Evolutionary conservation across 164 flowering plant species (phyloP), one percentile per base, ranked within the genome.

Genomic region (Berberis thunbergii): DNA sequence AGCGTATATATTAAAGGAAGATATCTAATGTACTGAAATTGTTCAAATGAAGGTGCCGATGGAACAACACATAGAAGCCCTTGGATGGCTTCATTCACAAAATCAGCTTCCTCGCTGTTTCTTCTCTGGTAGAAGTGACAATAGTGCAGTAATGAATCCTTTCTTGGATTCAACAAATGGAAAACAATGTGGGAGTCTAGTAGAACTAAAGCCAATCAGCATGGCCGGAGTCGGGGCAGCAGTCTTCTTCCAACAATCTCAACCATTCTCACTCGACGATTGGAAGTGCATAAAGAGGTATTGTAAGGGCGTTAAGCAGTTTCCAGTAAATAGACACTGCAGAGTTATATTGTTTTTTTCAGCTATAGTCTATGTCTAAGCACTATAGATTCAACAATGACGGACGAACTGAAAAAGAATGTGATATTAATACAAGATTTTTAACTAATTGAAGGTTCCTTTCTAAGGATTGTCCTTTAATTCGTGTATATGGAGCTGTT

Each of bases 401-500:
- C 0, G 26, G 26, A 26, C 43, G 6, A 4, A 54, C 39, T 26
- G 26, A 26, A 26, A 26, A 26, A 26, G 26, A 26, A 26, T 26
- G 26, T 26, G 26, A 26, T 26, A 26, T 26, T 26, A 26, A 26
- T 26, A 26, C 26, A 26, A 26, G 26, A 26, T 26, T 52, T 43
- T 10, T 50, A 11, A 49, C n/a, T 39, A 44, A 2, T 38, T 12
- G 39, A 68, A 93, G 98, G 82, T 94, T 89, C 72, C 72, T 94
- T 13, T 91, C 93, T 8, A 81, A 76, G 73, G 79, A 77, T 50
- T 85, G 83, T 66, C 97, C 99, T 44, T 60, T 87, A 40, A 83
- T 94, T 70, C 93, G 97, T 64, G 96, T 96, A 40, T 94, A 94
- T 76, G 99, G 99, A 45, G 96, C 86, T 7, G 86, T 94, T n/a